Conservation (phyloP, 176 grass and related monocot species). For the Thinopyrum elongatum region DNA sequence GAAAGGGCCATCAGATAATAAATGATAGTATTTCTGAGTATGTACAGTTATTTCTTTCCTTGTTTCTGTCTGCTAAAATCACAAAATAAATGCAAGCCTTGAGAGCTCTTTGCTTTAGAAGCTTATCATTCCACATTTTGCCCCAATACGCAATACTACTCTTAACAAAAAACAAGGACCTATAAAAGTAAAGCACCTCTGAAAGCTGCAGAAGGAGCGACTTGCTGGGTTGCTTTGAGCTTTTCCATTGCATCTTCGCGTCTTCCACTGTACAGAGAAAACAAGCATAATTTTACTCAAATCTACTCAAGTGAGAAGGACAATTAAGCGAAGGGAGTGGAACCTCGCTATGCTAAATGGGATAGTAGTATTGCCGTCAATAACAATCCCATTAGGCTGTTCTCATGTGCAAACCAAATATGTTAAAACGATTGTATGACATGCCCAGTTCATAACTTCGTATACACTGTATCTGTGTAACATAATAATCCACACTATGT, state of each 20-base stretch:
- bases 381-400: not conserved
- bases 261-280: conserved; percentile 48
- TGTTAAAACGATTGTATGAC: not conserved
- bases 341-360: not conserved
- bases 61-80: not conserved
- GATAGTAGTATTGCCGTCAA: not conserved
- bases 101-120: not conserved
- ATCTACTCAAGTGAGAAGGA: not conserved
- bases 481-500: not conserved
- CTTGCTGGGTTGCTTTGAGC: conserved; percentile 57
- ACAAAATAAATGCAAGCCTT: not conserved
- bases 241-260: conserved; percentile 75
- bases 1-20: not conserved
- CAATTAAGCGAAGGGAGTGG: not conserved
- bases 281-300: conserved; percentile 5
- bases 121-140: not conserved
- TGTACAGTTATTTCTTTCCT: not conserved
- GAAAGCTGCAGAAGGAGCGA: conserved; percentile 54
- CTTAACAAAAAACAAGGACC: not conserved
- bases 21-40: not conserved
- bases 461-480: not conserved
- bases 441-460: not conserved
- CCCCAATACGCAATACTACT: not conserved
- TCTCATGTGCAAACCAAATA: not conserved
- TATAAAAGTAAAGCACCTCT: conserved; percentile 51